Conservation (phyloP, 2,329 filamentous ascomycete genomes). For the Sarocladiaceae sp. region DNA sequence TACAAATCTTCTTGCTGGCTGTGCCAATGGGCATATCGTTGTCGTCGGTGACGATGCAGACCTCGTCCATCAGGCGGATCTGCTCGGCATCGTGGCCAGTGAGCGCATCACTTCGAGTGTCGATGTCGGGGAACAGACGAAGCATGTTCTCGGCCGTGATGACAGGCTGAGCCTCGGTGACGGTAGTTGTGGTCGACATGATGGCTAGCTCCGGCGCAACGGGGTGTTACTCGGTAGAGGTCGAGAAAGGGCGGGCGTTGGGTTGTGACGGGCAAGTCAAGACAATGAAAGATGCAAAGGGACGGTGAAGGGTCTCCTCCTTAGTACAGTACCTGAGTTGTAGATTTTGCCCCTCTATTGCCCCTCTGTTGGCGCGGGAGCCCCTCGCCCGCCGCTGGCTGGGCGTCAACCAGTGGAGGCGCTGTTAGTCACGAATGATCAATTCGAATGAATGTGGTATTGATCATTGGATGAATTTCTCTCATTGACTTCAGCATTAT, state of each 20-base stretch:
- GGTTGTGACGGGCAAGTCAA: background rate
- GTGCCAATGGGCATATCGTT: slow-evolving; percentile 90
- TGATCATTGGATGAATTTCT: too few species aligned
- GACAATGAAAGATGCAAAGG: background rate
- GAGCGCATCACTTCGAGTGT: slow-evolving; percentile 66
- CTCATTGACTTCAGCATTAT: too few species aligned
- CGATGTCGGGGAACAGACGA: slow-evolving; percentile 78
- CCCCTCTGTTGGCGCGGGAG: background rate
- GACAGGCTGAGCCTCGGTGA: slow-evolving; percentile 47
- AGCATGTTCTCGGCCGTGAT: slow-evolving; percentile 85
- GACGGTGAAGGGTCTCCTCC: slow-evolving; percentile 5
- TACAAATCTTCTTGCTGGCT: slow-evolving; percentile 96
- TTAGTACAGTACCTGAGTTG: background rate
- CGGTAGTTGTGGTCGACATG: slow-evolving; percentile 29
- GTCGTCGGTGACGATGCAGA: slow-evolving; percentile 93
- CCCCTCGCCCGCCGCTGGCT: slow-evolving; percentile 5
- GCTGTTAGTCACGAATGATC: slow-evolving; percentile 5
- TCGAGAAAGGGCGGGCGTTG: background rate
- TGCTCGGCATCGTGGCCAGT: slow-evolving; percentile 96
- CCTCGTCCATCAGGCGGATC: slow-evolving; percentile 96
- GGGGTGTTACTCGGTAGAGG: background rate
- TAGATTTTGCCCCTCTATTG: slow-evolving; percentile 8
- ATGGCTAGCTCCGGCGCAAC: slow-evolving; percentile 9
- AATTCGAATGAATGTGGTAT: background rate
- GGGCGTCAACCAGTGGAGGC: background rate